phyloP scores from a whole-genome alignment of 345 rosid genomes.

The Carallia brachiata region DNA sequence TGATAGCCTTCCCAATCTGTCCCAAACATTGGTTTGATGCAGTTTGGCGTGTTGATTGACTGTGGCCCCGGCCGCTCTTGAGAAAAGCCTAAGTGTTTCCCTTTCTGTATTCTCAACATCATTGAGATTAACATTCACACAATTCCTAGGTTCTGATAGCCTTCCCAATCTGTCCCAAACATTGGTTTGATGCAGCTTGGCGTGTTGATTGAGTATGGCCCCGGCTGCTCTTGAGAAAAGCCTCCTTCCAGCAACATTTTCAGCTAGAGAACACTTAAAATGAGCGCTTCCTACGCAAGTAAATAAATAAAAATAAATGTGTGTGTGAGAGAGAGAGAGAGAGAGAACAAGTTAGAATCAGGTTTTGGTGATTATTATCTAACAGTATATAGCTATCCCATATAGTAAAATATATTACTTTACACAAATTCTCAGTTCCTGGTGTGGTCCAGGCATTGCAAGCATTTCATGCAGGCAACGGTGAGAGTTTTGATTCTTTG shows the following conservation, averaged over 20 bases:
- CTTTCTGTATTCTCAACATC: too few species aligned
- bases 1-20: neutral
- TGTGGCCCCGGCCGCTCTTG: neutral
- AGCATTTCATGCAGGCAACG: too few species aligned
- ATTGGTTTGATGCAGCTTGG: neutral
- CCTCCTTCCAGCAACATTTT: neutral
- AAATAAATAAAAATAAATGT: neutral
- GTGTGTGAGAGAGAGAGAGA: too few species aligned
- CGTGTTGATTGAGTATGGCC: neutral
- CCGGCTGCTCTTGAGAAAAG: neutral
- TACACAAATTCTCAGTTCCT: too few species aligned
- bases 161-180: neutral
- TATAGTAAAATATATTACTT: too few species aligned
- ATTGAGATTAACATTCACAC: too few species aligned
- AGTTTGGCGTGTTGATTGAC: neutral
- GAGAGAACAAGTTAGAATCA: too few species aligned
- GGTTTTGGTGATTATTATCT: too few species aligned
- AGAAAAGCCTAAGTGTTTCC: slow-evolving; percentile 3
- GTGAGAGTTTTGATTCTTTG: too few species aligned
- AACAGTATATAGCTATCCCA: too few species aligned
- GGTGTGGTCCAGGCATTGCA: too few species aligned
- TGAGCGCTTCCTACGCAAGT: neutral
- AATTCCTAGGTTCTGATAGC: neutral
- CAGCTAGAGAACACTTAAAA: neutral
- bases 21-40: neutral